phyloP scores from a whole-genome alignment of 768 basidiomycete genomes.

The Rhizopogon roseolus region DNA sequence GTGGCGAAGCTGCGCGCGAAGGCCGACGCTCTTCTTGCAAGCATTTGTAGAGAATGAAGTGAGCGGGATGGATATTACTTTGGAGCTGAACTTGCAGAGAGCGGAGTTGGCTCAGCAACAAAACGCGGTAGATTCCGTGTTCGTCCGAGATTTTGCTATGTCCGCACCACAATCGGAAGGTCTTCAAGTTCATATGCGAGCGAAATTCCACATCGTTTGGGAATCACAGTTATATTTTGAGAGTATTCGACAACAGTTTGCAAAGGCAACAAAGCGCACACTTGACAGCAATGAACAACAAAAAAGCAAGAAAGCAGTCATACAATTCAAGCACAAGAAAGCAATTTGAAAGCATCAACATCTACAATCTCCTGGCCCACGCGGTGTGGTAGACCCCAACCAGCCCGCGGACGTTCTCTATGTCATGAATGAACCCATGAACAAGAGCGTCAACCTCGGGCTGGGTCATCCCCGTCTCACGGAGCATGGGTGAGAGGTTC shows the following conservation, averaged over 20 bases:
- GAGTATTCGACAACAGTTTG: background rate
- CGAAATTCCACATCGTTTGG: background rate
- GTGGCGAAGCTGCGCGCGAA: constrained; percentile 76
- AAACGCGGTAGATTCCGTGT: constrained; percentile 19
- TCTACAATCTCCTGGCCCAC: constrained; percentile 33
- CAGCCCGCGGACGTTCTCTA: constrained; percentile 42
- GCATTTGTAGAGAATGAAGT: constrained; percentile 42
- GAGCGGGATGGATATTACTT: constrained; percentile 8
- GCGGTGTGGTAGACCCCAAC: constrained; percentile 46
- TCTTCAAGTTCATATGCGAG: background rate
- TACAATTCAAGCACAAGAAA: background rate
- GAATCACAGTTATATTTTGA: background rate
- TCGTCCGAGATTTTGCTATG: constrained; percentile 15
- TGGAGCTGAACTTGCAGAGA: constrained; percentile 3
- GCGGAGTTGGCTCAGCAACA: constrained; percentile 20
- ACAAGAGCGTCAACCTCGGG: constrained; percentile 36
- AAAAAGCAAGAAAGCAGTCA: background rate
- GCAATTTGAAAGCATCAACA: background rate
- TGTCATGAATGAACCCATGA: constrained; percentile 40
- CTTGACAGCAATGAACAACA: background rate
- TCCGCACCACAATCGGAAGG: constrained; percentile 2
- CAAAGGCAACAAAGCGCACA: background rate
- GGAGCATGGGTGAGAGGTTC: constrained; percentile 45
- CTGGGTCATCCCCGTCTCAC: constrained; percentile 28
- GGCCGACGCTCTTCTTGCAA: constrained; percentile 58